Evolutionary conservation across 257 asterid species (phyloP).

Genomic region (Schizonepeta tenuifolia): DNA sequence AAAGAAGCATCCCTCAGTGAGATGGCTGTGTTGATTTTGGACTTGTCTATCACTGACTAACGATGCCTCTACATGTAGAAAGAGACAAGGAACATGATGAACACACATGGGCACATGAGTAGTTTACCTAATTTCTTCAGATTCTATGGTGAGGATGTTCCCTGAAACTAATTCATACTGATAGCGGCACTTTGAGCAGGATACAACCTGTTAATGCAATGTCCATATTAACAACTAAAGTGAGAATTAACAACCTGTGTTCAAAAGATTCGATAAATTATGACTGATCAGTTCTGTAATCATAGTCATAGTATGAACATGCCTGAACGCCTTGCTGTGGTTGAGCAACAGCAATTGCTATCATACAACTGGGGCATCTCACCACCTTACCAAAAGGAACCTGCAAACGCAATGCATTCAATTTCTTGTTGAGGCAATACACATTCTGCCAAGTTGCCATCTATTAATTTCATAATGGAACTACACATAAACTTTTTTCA

Average conservation of each 20-base stretch:
- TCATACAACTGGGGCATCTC: constrained; percentile 84
- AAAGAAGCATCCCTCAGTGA: constrained; percentile 14
- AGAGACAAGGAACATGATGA: constrained; percentile 19
- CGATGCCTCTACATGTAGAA: constrained; percentile 11
- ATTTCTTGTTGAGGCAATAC: constrained; percentile 13
- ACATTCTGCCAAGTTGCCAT: background rate
- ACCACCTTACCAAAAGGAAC: constrained; percentile 95
- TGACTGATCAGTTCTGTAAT: no score
- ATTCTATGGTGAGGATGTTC: constrained; percentile 67
- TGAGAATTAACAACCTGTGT: constrained; percentile 11
- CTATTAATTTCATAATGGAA: constrained; percentile 2
- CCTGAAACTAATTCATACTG: constrained; percentile 92
- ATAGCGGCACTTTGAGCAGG: constrained; percentile 94
- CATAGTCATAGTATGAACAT: constrained; percentile 32
- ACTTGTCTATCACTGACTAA: constrained; percentile 24
- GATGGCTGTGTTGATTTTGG: constrained; percentile 30
- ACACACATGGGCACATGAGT: constrained; percentile 13
- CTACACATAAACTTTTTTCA: background rate
- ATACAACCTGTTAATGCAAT: constrained; percentile 61
- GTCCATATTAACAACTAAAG: constrained; percentile 31
- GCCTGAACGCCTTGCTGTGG: constrained; percentile 98
- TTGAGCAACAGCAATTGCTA: constrained; percentile 87
- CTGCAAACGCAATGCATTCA: constrained; percentile 42
- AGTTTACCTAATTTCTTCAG: constrained; percentile 86
- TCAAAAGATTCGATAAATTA: constrained; percentile 15